Base-by-base conservation (phyloP, 1,284 basidiomycete species). In the Ustilago esculenta region DNA sequence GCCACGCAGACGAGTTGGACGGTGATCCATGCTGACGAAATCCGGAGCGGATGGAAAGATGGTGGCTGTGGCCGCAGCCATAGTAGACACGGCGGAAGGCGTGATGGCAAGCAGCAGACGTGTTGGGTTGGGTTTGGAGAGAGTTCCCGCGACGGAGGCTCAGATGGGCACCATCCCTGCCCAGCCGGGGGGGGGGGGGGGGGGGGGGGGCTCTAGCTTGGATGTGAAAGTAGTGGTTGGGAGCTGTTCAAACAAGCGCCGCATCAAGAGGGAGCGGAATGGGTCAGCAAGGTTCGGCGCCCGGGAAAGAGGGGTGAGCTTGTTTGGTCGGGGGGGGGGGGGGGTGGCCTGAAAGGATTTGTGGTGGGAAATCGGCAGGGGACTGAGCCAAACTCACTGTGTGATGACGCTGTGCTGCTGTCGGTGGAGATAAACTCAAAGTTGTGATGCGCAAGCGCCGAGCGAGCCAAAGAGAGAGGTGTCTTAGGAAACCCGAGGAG, bases 31-130 rank as follows among this genome's bases (percentile, higher is more conserved):
- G 34, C 30, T 56, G 52, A 42, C 40, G 34, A 67, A 52, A n/a
- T 67, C 64, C 33, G 64, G 17, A 34, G 56, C 52, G 39, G 57
- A 34, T 36, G 64, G 53, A 43, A 67, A 30, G 51, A 67, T 44
- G 52, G 53, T 51, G 8, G 56, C 53, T 42, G 64, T 67, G 41
- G 49, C 57, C 9, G 49, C 57, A 42, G 64, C 64, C 64, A 67
- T 67, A 23, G 40, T 51, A 37, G 46, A 25, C 20, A 44, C 12
- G 53, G 35, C 15, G 43, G n/a, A 5, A 11, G n/a, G 36, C 18
- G 10, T 25, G 11, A 14, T 5, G 24, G 11, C 17, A 10, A 23
- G 29, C 5, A 18, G 15, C 10, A 18, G 21, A 9, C 8, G 21
- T 14, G 24, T 12, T 4, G 24, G 17, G 14, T 23, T 14, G 21